Conservation (phyloP, 2,329 filamentous ascomycete genomes). For the Alternaria sp. region DNA sequence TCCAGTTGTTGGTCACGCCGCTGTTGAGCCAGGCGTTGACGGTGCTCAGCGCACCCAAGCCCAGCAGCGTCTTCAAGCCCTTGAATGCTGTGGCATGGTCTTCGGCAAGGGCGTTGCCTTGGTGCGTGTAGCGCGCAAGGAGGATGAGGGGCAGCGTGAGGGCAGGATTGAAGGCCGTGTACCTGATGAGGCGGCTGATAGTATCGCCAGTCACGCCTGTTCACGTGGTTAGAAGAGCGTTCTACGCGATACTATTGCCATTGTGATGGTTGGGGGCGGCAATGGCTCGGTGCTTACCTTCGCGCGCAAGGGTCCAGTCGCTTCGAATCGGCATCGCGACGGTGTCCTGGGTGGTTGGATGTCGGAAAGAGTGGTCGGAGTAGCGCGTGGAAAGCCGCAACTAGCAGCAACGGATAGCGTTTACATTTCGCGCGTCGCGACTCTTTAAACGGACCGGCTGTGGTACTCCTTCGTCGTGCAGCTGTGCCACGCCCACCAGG, state of each 20-base stretch:
- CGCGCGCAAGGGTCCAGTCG: constrained; percentile 47
- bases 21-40: constrained; percentile 61
- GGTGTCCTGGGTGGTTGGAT: background rate
- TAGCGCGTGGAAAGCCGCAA: background rate
- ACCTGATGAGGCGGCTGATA: constrained; percentile 62
- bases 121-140: constrained; percentile 67
- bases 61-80: constrained; percentile 61
- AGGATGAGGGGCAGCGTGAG: constrained; percentile 69
- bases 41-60: constrained; percentile 58
- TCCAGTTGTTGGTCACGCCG: constrained; percentile 59
- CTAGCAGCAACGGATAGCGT: background rate
- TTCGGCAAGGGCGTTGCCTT: constrained; percentile 62
- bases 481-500: background rate
- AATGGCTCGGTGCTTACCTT: constrained; percentile 36
- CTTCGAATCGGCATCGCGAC: constrained; percentile 46
- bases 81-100: constrained; percentile 58
- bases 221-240: background rate
- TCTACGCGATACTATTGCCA: background rate
- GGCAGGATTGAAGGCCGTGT: constrained; percentile 68
- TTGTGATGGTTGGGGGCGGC: background rate
- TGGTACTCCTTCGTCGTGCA: background rate
- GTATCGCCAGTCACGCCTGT: constrained; percentile 60
- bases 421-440: background rate
- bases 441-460: constrained; percentile 3
- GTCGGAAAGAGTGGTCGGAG: background rate